Percentiles rank a stretch among this genome's conserved stretches.
Conservation (phyloP, 169 alveolate species). For the Sarcocystis neurona region DNA sequence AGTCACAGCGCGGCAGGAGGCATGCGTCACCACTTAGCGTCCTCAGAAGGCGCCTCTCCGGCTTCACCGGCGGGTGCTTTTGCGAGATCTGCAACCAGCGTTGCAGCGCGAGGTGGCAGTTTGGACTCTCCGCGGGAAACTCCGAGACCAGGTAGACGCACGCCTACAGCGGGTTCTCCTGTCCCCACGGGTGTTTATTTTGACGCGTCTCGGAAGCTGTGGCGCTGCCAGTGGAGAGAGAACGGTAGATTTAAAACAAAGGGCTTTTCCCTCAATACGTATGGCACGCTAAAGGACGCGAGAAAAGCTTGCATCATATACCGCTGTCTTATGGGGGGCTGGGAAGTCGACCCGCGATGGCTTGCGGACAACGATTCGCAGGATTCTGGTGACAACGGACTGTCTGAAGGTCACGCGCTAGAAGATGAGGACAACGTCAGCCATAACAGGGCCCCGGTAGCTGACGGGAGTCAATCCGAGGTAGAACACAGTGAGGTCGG, state of each 20-base stretch:
- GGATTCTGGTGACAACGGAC: background rate
- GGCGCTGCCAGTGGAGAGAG: conserved; percentile 91
- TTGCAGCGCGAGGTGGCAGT: too few species aligned
- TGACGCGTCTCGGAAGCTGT: conserved; percentile 83
- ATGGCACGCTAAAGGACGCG: conserved; percentile 84
- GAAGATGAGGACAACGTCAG: background rate
- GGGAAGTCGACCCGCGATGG: conserved; percentile 85
- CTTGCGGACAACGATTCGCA: conserved; percentile 48
- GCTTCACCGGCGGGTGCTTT: too few species aligned
- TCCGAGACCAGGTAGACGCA: too few species aligned
- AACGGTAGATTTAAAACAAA: conserved; percentile 86
- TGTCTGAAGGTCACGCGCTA: background rate
- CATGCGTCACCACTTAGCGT: too few species aligned
- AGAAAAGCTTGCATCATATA: conserved; percentile 81
- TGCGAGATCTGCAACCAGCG: too few species aligned
- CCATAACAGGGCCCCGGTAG: too few species aligned
- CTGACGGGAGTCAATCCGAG: too few species aligned
- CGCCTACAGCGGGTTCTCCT: background rate
- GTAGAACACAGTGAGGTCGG: too few species aligned
- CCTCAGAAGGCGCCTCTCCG: too few species aligned
- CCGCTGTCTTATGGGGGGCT: conserved; percentile 85
- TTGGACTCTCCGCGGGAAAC: too few species aligned
- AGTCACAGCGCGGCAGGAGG: too few species aligned
- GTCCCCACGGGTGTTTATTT: conserved; percentile 86
- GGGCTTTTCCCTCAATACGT: conserved; percentile 83